Evolutionary conservation across 257 asterid species (phyloP), one percentile per base, ranked within the genome.

Genomic region (Nicotiana undulata): DNA sequence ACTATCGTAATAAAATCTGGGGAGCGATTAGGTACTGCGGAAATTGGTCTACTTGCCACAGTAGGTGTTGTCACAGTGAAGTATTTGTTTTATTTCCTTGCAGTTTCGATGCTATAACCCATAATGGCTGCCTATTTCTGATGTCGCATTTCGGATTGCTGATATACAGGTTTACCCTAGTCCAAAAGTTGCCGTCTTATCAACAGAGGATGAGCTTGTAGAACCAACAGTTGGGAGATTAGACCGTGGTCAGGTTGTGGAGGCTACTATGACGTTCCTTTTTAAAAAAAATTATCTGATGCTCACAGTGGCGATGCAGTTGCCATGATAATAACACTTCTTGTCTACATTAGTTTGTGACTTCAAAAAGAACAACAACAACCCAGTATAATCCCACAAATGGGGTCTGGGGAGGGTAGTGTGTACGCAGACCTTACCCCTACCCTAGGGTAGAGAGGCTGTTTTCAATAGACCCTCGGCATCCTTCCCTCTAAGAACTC

Each of bases 191-290:
- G 98, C 90, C 4, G 93, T 95, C 86, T 90, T 93, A 78, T 95
- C 99, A 63, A 93, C 98, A 5, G 99, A 98, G 9, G 98, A 95
- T 85, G 99, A 95, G 88, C 97, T 95, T 77, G 99, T 88, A 78
- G 99, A 95, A 83, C 97, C 97, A 67, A 79, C 85, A 28, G 79
- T 52, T 56, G 87, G 79, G 85, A 79, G 86, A 82, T 86, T 95
- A 85, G 85, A 81, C 76, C 94, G 90, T 85, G 99, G 99, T 53
- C 97, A 95, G 98, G 99, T 95, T 88, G 74, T 76, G 58, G 68
- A 77, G 83, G 53, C 76, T 44, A 78, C 76, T 56, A 16, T 37
- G 8, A 44, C 24, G 3, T 46, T 76, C 56, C 59, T 81, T 18
- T 58, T n/a, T 20, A 49, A 51, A 65, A 72, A 75, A n/a, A 34